These are phyloP conservation scores for Picea sitchensis DNA, from an alignment of 75 land plant genomes.

Conservation along the genomic window DNA sequence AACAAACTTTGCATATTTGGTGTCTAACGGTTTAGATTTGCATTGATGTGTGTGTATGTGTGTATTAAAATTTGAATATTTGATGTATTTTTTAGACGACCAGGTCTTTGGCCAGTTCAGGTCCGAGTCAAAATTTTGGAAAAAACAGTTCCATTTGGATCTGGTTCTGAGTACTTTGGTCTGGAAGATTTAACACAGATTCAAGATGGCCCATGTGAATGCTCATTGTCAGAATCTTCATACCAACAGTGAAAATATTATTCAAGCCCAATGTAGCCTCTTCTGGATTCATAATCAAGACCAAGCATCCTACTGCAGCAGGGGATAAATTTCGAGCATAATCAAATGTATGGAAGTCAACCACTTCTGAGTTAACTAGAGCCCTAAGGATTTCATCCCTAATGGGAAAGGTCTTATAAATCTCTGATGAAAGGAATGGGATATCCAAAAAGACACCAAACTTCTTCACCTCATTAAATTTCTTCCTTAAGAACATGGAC, in stretches of 20 bases:
- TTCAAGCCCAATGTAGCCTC: conserved; percentile 77
- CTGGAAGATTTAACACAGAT: conserved; percentile 38
- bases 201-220: conserved; percentile 77
- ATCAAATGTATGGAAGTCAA: conserved; percentile 64
- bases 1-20: too few species aligned
- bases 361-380: conserved; percentile 65
- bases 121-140: too few species aligned
- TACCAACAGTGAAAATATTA: conserved; percentile 74
- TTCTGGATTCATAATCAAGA: not conserved
- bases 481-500: conserved; percentile 67
- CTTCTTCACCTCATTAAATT: conserved; percentile 42
- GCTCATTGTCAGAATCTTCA: conserved; percentile 79
- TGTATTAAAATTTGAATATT: too few species aligned
- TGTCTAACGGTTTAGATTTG: too few species aligned
- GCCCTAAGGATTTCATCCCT: conserved; percentile 70
- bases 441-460: conserved; percentile 59
- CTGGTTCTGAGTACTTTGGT: not conserved
- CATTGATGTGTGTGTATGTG: too few species aligned
- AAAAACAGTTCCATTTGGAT: too few species aligned
- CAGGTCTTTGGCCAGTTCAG: too few species aligned
- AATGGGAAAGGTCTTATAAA: conserved; percentile 76
- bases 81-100: too few species aligned
- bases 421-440: conserved; percentile 67
- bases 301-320: too few species aligned
- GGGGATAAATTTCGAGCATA: too few species aligned